Conservation (phyloP, 768 basidiomycete genomes). For the Leccinum rimulosum region DNA sequence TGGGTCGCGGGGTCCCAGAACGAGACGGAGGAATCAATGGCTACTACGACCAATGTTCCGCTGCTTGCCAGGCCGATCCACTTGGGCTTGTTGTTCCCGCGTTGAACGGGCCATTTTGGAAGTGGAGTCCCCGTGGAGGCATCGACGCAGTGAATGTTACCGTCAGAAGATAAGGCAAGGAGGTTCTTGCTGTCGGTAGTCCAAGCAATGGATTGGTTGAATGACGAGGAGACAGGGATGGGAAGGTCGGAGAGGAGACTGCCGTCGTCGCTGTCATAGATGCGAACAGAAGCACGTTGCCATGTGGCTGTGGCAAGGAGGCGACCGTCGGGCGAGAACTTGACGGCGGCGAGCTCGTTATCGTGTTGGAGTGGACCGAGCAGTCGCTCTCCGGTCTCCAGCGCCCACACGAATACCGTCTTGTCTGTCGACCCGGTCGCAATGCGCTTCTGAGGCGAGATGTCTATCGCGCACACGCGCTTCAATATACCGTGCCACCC, state of each 20-base stretch:
- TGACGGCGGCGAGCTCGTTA: background rate
- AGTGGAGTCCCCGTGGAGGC: background rate
- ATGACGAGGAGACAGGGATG: background rate
- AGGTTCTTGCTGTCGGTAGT: background rate
- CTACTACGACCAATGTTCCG: background rate
- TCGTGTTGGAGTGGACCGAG: background rate
- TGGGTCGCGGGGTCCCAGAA: background rate
- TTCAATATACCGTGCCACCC: background rate
- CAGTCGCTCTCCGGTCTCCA: background rate
- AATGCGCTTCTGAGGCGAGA: background rate
- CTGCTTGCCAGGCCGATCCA: background rate
- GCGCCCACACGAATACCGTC: background rate
- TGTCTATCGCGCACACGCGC: background rate
- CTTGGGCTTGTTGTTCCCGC: background rate
- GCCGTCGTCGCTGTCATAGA: background rate
- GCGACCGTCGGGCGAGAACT: background rate
- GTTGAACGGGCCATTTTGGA: background rate
- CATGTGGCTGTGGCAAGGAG: background rate
- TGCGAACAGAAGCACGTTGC: background rate
- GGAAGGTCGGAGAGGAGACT: background rate
- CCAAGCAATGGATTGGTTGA: background rate
- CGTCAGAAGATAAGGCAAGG: background rate
- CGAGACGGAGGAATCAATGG: background rate
- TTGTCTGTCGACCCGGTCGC: background rate
- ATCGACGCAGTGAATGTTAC: background rate